These are phyloP conservation scores for Penicillium pancosmium DNA, from an alignment of 495 filamentous ascomycete genomes.

Conservation along the genomic window DNA sequence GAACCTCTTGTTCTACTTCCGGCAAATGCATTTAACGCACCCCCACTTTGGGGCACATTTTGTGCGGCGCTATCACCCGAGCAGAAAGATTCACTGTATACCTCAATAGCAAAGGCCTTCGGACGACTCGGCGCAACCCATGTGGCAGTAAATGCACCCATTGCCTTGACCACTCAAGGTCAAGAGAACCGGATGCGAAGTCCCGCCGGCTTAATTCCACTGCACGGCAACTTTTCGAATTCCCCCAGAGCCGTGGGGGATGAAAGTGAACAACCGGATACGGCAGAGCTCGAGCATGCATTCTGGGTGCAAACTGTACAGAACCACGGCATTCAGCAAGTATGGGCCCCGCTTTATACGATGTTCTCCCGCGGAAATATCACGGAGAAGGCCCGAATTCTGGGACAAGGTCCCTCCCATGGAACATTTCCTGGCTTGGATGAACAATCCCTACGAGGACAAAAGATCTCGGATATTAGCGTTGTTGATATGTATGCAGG, in stretches of 20 bases:
- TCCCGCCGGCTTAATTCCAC: conserved; percentile 60
- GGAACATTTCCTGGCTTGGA: conserved; percentile 34
- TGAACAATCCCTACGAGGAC: conserved; percentile 28
- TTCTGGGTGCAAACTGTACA: conserved; percentile 72
- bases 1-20: conserved; percentile 71
- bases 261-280: conserved; percentile 28
- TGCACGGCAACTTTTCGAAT: conserved; percentile 68
- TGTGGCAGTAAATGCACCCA: conserved; percentile 73
- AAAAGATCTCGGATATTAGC: conserved; percentile 36
- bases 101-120: conserved; percentile 48
- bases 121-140: conserved; percentile 57
- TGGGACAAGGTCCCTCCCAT: conserved; percentile 37
- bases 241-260: conserved; percentile 7
- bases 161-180: conserved; percentile 38
- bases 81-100: conserved; percentile 49
- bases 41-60: conserved; percentile 47
- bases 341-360: conserved; percentile 83
- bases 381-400: conserved; percentile 79
- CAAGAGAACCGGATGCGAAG: conserved; percentile 68
- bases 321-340: conserved; percentile 82
- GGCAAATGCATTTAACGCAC: conserved; percentile 55
- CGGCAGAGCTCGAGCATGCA: conserved; percentile 57
- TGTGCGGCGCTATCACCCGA: conserved; percentile 30
- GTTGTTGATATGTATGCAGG: conserved; percentile 88
- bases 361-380: conserved; percentile 93